Conservation (phyloP, 768 basidiomycete genomes). For the Cyclocybe cylindracea region DNA sequence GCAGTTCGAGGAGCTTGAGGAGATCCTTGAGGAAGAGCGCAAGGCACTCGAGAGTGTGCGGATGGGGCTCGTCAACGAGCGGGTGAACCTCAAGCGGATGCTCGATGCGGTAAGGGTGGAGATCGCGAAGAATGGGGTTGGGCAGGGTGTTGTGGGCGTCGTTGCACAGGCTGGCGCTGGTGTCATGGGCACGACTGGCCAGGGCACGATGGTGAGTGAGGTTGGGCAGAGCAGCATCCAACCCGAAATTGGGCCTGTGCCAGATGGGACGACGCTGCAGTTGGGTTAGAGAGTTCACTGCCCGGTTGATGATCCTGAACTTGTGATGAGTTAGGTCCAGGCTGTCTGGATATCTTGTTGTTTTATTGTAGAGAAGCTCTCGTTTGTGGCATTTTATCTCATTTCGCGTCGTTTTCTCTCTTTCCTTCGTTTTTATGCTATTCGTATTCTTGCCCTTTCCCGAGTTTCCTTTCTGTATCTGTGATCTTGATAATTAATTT, state of each 20-base stretch:
- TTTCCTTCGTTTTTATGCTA: not conserved
- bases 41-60: slow-evolving; percentile 81
- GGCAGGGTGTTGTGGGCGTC: slow-evolving; percentile 20
- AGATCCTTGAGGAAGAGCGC: slow-evolving; percentile 88
- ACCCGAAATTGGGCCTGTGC: slow-evolving; percentile 54
- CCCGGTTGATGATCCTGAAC: slow-evolving; percentile 5
- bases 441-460: not conserved
- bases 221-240: slow-evolving; percentile 49
- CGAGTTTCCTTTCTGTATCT: no score
- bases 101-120: slow-evolving; percentile 68
- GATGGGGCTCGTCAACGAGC: slow-evolving; percentile 78
- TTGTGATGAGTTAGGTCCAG: not conserved
- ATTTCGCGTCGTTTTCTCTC: not conserved
- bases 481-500: no score
- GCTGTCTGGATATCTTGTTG: slow-evolving; percentile 1
- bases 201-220: slow-evolving; percentile 58
- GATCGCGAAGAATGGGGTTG: slow-evolving; percentile 55
- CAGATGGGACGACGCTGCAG: slow-evolving; percentile 56
- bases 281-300: slow-evolving; percentile 31
- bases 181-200: slow-evolving; percentile 56
- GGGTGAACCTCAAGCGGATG: slow-evolving; percentile 69
- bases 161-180: slow-evolving; percentile 29
- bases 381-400: slow-evolving; percentile 3
- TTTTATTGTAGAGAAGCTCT: slow-evolving; percentile 3
- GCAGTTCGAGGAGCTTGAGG: slow-evolving; percentile 94